These are phyloP conservation scores for Bothriochloa decipiens DNA, from an alignment of 176 grass and related monocot species.

Conservation along the genomic window DNA sequence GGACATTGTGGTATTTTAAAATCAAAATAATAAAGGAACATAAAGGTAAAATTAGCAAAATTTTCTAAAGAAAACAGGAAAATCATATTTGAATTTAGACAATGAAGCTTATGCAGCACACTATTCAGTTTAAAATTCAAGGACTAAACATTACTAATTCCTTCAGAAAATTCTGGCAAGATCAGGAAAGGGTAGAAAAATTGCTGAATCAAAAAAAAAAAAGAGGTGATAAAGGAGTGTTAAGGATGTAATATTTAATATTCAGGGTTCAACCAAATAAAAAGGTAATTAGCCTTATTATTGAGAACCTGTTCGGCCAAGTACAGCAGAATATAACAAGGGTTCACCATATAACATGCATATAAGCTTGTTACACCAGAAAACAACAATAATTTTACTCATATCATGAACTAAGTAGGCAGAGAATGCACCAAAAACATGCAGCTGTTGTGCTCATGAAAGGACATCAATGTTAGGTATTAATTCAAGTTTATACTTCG, in stretches of 20 bases:
- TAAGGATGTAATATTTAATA: conserved; percentile 1
- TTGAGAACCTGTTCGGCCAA: conserved; percentile 6
- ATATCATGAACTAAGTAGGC: background rate
- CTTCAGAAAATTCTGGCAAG: background rate
- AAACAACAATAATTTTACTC: conserved; percentile 16
- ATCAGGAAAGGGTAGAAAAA: background rate
- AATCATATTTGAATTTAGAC: background rate
- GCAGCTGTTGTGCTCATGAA: background rate
- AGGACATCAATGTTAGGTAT: background rate
- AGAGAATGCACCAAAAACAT: conserved; percentile 18
- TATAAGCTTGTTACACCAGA: background rate
- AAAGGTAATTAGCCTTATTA: background rate
- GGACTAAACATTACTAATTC: background rate
- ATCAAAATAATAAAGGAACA: background rate
- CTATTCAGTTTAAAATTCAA: background rate
- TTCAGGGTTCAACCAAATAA: conserved; percentile 20
- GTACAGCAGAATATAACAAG: conserved; percentile 2
- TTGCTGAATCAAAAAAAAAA: background rate
- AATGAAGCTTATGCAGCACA: background rate
- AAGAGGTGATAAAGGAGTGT: background rate
- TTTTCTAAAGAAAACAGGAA: background rate
- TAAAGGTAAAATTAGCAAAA: conserved; percentile 1
- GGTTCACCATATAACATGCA: background rate
- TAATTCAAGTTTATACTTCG: background rate
- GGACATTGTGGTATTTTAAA: background rate